These are phyloP conservation scores for Phaffia tasmanica DNA, from an alignment of 768 basidiomycete genomes.

Conservation along the genomic window DNA sequence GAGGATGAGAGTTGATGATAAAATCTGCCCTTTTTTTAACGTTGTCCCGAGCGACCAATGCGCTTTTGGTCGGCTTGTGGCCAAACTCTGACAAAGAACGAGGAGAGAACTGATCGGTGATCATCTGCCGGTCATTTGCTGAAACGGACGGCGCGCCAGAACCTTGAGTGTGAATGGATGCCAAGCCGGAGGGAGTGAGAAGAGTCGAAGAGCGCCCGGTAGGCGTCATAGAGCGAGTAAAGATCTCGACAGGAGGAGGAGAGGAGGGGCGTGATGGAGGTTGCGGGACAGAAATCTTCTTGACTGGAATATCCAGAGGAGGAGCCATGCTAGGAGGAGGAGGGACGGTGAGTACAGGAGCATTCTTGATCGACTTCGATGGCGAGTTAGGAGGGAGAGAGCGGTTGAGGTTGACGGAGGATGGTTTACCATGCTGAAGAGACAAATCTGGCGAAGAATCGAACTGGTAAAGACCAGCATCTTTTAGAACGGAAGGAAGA, in stretches of 20 bases:
- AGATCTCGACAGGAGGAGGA: constrained; percentile 82
- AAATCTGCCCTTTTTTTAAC: constrained; percentile 23
- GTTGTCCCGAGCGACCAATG: constrained; percentile 20
- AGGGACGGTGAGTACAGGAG: constrained; percentile 18
- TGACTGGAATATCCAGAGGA: constrained; percentile 55
- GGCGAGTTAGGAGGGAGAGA: neutral
- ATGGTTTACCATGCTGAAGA: neutral
- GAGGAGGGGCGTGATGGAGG: constrained; percentile 83
- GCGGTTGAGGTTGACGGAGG: constrained; percentile 3
- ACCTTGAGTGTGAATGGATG: constrained; percentile 35
- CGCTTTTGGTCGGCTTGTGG: neutral
- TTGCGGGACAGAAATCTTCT: constrained; percentile 39
- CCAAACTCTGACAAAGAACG: constrained; percentile 16
- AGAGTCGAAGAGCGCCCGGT: constrained; percentile 51
- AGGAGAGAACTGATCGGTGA: neutral
- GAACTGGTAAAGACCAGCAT: constrained; percentile 23
- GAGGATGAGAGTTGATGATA: constrained; percentile 15
- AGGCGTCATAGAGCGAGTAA: constrained; percentile 58
- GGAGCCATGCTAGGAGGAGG: constrained; percentile 53
- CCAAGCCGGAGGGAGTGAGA: constrained; percentile 1
- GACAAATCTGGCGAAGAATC: neutral
- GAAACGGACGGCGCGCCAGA: constrained; percentile 63
- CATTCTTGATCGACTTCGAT: constrained; percentile 1
- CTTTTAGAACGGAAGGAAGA: constrained; percentile 12
- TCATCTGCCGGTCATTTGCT: constrained; percentile 27